These are phyloP conservation scores for Aspergillus pseudotamarii DNA, from an alignment of 2,329 filamentous ascomycete genomes.

Conservation along the genomic window DNA sequence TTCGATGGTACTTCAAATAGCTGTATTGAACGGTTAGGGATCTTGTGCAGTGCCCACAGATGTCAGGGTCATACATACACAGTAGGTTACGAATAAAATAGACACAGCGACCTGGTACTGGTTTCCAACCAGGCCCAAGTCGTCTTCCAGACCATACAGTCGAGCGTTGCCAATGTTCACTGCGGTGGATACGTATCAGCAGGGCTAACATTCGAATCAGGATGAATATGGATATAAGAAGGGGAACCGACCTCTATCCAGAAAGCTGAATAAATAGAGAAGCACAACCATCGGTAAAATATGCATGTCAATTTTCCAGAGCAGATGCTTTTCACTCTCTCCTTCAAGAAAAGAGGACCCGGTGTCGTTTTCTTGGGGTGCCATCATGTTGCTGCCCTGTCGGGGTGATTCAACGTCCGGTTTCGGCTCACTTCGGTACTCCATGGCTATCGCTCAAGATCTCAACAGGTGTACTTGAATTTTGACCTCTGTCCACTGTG, in stretches of 20 bases:
- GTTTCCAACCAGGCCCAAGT: constrained; percentile 61
- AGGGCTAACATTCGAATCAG: neutral
- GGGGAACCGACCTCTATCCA: constrained; percentile 58
- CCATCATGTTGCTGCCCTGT: constrained; percentile 8
- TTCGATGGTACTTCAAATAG: constrained; percentile 67
- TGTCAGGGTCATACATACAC: constrained; percentile 37
- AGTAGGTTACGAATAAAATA: constrained; percentile 68
- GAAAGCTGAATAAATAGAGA: constrained; percentile 72
- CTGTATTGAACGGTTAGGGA: constrained; percentile 24
- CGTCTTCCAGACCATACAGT: constrained; percentile 65
- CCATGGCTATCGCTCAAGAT: constrained; percentile 2
- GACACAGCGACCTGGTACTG: constrained; percentile 72
- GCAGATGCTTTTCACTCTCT: constrained; percentile 32
- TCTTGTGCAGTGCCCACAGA: too few relatives aligned
- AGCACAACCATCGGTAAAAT: constrained; percentile 46
- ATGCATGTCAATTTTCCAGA: constrained; percentile 45
- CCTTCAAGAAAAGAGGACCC: constrained; percentile 29
- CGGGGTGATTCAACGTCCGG: constrained; percentile 19
- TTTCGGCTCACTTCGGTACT: constrained; percentile 8
- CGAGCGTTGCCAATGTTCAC: constrained; percentile 75
- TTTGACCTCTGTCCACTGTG: neutral
- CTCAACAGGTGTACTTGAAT: neutral
- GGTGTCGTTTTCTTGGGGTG: constrained; percentile 17
- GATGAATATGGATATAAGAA: neutral
- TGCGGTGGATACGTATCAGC: constrained; percentile 16